A percentile compares a stretch with the other conserved stretches of the same genome.
Conservation (phyloP, 257 asterid species). For the Solanum bulbocastanum region DNA sequence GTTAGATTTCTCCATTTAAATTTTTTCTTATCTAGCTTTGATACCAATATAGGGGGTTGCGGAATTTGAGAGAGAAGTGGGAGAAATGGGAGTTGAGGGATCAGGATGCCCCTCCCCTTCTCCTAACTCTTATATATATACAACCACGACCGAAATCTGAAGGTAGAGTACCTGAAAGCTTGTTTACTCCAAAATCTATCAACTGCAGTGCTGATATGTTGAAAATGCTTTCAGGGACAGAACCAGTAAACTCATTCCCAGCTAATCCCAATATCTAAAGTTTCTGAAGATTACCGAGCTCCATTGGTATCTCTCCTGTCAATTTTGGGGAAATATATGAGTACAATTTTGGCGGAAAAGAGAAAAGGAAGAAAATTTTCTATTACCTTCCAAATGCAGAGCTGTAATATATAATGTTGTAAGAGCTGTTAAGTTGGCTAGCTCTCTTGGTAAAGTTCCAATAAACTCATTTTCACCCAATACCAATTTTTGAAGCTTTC, state of each 20-base stretch:
- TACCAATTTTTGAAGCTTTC: neutral
- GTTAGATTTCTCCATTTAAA: no score
- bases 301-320: neutral
- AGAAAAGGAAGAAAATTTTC: neutral
- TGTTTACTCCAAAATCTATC: neutral
- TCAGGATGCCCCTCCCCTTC: no score
- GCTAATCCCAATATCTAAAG: neutral
- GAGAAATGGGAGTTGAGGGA: no score
- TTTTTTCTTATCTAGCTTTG: no score
- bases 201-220: neutral
- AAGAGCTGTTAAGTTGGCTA: no score
- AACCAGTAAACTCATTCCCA: neutral
- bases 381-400: neutral
- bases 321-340: neutral
- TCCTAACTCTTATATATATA: no score
- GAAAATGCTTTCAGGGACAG: neutral
- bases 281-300: neutral
- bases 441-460: no score
- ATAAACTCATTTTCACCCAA: no score
- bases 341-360: neutral
- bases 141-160: neutral
- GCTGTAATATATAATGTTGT: no score
- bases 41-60: no score
- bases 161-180: neutral
- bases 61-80: no score